Percentiles rank a stretch among this genome's conserved stretches.
phyloP scores from a whole-genome alignment of 108 stramenopile genomes.

The Cyclostephanos tholiformis region DNA sequence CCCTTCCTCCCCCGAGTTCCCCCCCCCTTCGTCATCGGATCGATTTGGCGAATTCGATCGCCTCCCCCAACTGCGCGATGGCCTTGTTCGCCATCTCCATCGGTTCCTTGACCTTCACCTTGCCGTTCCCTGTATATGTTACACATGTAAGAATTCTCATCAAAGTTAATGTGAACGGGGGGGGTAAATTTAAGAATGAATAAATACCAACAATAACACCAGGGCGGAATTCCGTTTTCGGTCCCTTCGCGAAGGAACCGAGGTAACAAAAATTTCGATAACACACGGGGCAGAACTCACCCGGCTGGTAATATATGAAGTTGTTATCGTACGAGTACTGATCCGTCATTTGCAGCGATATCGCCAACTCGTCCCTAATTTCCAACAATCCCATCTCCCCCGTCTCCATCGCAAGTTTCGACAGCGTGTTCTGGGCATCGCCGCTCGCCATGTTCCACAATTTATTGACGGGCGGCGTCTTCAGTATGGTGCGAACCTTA shows the following conservation, averaged over 20 bases:
- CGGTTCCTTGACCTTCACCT: conserved; percentile 70
- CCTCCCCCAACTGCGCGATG: conserved; percentile 50
- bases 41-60: conserved; percentile 13
- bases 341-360: conserved; percentile 77
- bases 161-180: too few relatives aligned
- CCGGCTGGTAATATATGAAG: conserved; percentile 79
- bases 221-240: conserved; percentile 1
- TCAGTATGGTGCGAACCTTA: conserved; percentile 69
- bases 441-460: conserved; percentile 86
- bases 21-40: too few relatives aligned
- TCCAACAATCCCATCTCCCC: conserved; percentile 72
- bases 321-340: conserved; percentile 77
- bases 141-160: too few relatives aligned
- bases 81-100: conserved; percentile 58
- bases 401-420: conserved; percentile 65
- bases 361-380: conserved; percentile 69
- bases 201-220: too few relatives aligned
- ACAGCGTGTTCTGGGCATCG: conserved; percentile 59
- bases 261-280: conserved; percentile 2
- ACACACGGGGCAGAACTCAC: too few relatives aligned
- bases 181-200: too few relatives aligned
- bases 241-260: too few relatives aligned
- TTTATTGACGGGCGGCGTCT: conserved; percentile 73
- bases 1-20: too few relatives aligned
- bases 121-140: conserved; percentile 45